Percentiles rank a stretch among this genome's conserved stretches.
Conservation (phyloP, 2,329 filamentous ascomycete genomes). For the Phyllosticta paracitricarpa region DNA sequence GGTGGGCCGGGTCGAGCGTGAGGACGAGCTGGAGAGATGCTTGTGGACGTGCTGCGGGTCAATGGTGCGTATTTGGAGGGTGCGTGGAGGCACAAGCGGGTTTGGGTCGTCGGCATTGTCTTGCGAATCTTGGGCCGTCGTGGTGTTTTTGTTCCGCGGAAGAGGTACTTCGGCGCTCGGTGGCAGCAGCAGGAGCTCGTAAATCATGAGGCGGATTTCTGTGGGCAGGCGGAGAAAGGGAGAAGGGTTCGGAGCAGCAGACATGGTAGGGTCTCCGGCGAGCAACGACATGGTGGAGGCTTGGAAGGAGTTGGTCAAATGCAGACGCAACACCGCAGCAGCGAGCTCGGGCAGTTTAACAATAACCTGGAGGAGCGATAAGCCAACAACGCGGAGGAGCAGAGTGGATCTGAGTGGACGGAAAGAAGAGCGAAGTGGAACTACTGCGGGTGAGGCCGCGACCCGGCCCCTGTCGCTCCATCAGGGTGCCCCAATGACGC, state of each 20-base stretch:
- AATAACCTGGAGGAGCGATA: not conserved
- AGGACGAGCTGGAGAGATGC: slow-evolving; percentile 15
- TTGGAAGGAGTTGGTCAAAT: not conserved
- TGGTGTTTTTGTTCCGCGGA: not conserved
- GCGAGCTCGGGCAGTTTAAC: not conserved
- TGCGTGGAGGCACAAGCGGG: slow-evolving; percentile 23
- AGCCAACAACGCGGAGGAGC: not conserved
- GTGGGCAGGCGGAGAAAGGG: slow-evolving; percentile 33
- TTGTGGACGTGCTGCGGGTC: slow-evolving; percentile 19
- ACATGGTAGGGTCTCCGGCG: not conserved
- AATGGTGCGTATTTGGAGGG: slow-evolving; percentile 34
- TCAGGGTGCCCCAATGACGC: not conserved
- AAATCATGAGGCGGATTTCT: slow-evolving; percentile 39
- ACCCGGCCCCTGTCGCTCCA: not conserved
- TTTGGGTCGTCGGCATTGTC: slow-evolving; percentile 23
- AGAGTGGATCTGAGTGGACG: not conserved
- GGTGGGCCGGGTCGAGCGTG: slow-evolving; percentile 25
- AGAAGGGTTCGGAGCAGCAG: not conserved
- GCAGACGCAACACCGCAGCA: not conserved
- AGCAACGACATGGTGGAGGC: not conserved
- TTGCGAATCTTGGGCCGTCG: slow-evolving; percentile 28
- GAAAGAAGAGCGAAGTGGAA: not conserved
- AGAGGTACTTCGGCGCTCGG: slow-evolving; percentile 2
- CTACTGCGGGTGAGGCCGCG: not conserved
- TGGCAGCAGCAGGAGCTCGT: slow-evolving; percentile 33